These are phyloP conservation scores for Thalassiosira sp. DNA, from an alignment of 352 stramenopile species.

Conservation along the genomic window DNA sequence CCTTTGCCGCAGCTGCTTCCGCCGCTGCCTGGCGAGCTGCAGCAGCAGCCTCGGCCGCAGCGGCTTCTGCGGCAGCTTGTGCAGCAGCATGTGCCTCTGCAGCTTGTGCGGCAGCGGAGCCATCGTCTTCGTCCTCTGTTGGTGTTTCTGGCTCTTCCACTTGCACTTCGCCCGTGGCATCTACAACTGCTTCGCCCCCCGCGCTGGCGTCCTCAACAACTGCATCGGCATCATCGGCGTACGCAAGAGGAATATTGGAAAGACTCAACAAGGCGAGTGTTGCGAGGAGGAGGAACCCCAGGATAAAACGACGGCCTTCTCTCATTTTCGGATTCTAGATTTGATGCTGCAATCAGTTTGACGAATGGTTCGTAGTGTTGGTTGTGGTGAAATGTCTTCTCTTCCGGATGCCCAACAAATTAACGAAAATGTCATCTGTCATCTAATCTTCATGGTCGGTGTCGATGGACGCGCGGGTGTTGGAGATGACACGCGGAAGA, in stretches of 20 bases:
- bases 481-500: background rate
- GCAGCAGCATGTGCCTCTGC: conserved; percentile 3
- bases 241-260: conserved; percentile 21
- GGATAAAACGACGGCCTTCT: conserved; percentile 23
- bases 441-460: background rate
- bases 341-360: background rate
- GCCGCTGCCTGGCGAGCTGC: too few relatives aligned
- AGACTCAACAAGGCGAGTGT: conserved; percentile 30
- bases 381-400: background rate
- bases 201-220: conserved; percentile 5
- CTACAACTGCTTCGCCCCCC: conserved; percentile 24
- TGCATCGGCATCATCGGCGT: conserved; percentile 29
- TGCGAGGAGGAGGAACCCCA: conserved; percentile 37
- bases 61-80: background rate
- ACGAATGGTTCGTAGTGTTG: background rate
- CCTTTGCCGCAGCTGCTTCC: conserved; percentile 5
- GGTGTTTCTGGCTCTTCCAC: conserved; percentile 16
- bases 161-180: conserved; percentile 25
- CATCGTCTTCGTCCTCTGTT: conserved; percentile 17
- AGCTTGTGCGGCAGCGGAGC: background rate
- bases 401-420: background rate
- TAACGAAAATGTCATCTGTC: background rate
- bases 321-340: conserved; percentile 19
- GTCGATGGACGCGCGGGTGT: background rate
- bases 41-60: conserved; percentile 2